A percentile compares a stretch with the other conserved stretches of the same genome.
These are phyloP conservation scores for Acanthamoeba lenticulata DNA, from an alignment of 208 protist species.

Conservation along the genomic window DNA sequence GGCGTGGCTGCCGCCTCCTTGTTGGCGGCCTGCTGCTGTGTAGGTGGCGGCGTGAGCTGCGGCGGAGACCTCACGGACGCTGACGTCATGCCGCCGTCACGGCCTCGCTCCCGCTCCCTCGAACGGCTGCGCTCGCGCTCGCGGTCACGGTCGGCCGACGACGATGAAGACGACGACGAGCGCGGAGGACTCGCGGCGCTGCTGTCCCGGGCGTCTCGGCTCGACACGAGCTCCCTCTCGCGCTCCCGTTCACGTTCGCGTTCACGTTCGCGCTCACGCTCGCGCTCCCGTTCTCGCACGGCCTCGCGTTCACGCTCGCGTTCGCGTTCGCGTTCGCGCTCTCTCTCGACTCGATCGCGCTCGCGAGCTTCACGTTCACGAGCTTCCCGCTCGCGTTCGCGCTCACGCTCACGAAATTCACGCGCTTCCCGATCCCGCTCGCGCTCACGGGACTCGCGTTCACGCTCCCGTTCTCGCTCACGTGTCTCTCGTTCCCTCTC, in stretches of 20 bases:
- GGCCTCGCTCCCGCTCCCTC: neutral
- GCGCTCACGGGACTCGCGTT: neutral
- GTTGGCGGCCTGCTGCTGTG: neutral
- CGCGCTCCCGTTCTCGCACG: neutral
- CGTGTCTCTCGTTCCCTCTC: neutral
- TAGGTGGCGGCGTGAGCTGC: neutral
- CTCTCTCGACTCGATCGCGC: too few species aligned
- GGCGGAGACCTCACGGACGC: neutral
- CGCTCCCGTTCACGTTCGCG: conserved; percentile 8
- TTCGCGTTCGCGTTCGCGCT: neutral
- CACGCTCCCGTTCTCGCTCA: neutral
- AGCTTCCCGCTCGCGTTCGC: neutral
- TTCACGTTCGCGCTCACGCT: neutral
- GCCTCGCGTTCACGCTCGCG: neutral
- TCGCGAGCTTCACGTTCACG: neutral
- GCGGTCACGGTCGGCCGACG: neutral
- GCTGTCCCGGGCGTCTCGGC: neutral
- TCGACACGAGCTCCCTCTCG: neutral
- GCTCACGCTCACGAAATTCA: neutral
- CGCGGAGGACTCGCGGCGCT: neutral
- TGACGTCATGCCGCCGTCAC: neutral
- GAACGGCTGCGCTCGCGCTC: neutral
- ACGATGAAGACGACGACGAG: neutral
- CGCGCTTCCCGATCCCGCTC: neutral
- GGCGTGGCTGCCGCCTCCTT: too few species aligned